Base-by-base conservation (phyloP, 176 grass and related monocot genomes). In the Typha latifolia region DNA sequence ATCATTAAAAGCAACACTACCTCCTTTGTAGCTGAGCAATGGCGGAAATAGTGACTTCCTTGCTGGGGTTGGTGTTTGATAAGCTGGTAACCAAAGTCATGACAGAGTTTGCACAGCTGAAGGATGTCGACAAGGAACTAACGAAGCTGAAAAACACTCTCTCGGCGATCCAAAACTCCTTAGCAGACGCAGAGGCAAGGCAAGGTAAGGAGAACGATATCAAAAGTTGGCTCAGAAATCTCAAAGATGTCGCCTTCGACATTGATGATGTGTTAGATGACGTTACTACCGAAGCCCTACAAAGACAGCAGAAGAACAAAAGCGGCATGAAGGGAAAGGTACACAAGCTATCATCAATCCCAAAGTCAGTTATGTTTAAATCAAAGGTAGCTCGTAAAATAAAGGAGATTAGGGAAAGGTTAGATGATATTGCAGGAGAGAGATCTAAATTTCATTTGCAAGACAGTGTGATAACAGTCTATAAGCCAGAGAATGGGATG, bases 1-100 rank as follows among this genome's bases (percentile, higher is more conserved):
- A 43, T 43, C 34, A 43, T 43, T 43, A 43, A 5, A 43, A 43
- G 34, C 34, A 9, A 43, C 9, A 43, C 34, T 66, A 31, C 62
- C 62, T 66, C 32, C 62, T 66, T 66, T n/a, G 62, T 12, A 8
- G 53, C 43, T 20, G 1, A 70, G 21, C 32, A 72, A 78, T 78
- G 75, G 47, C 47, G 12, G 43, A 52, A 10, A 49, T 62, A 49
- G 75, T 78, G 5, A 18, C 47, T 31, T 69, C 66, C 0, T 3
- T 77, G 49, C 22, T 77, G 26, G 50, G 66, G 21, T 20, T 77
- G 65, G 53, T 77, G 15, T 69, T 53, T 20, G 37, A 69, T 10
- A 77, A 69, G 66, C 55, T 77, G 53, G 51, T 66, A 8, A 32
- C 66, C 20, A 47, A 62, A 49, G 11, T 77, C 15, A 16, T 51